Base-by-base conservation (phyloP, 495 filamentous ascomycete genomes). In the Letharia columbiana region DNA sequence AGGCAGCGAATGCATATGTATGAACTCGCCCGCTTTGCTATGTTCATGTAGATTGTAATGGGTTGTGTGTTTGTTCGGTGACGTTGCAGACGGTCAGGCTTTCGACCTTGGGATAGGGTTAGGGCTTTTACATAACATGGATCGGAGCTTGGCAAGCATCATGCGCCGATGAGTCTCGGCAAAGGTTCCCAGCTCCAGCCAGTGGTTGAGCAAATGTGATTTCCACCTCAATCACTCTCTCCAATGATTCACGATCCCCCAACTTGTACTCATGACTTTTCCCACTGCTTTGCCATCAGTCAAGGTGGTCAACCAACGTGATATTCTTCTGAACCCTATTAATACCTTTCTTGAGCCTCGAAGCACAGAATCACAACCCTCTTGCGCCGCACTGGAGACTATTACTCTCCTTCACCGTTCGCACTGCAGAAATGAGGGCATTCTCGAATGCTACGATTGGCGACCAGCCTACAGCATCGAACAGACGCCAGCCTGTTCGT, bases 401-500 rank as follows among this genome's bases (percentile, higher is more conserved):
- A 49, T 35, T n/a, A 64, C 42, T 37, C n/a, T 62, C 57, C 18
- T 50, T 64, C 54, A 60, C 52, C 39, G 41, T 63, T 66, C 64
- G 60, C 52, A 59, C 64, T 37, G 42, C 50, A 33, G 60, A 66
- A 2, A 72, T 70, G 70, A 70, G 66, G 49, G 45, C 63, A 13
- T 72, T 70, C 42, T 59, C 68, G n/a, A 64, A 61, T 62, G 61
- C 63, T 47, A 65, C 66, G 39, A 44, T 61, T 50, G 52, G 40
- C 23, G 70, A 72, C 23, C 68, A 63, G 49, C 60, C 70, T 31
- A 49, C 66, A 47, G 60, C 65, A 60, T 64, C 79, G 39, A 77
- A 77, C 66, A 71, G 78, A 61, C 81, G 83, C 40, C 83, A 84
- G 70, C 82, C 84, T 28, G 74, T 80, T 39, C 83, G 85, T 60